Percentiles rank a stretch among this genome's conserved stretches.
These are phyloP conservation scores for Cordyceps cicadae DNA, from an alignment of 2,329 filamentous ascomycete genomes.

Conservation along the genomic window DNA sequence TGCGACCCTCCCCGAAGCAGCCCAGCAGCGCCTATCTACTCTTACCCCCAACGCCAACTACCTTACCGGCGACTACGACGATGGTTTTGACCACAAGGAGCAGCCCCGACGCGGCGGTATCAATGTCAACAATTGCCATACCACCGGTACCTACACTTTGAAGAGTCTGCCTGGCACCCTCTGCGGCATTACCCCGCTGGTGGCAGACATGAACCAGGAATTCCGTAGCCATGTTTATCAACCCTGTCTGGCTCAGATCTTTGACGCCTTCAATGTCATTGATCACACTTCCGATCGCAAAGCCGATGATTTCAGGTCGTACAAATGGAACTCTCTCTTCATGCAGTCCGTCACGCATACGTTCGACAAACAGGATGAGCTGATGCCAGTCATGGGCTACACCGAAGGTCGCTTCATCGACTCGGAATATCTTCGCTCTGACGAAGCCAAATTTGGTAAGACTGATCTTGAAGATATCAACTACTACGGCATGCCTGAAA, in stretches of 20 bases:
- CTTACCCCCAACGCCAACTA: constrained; percentile 26
- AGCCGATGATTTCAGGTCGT: constrained; percentile 17
- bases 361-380: constrained; percentile 26
- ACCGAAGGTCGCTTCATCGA: constrained; percentile 18
- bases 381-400: constrained; percentile 26
- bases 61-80: constrained; percentile 28
- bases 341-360: constrained; percentile 26
- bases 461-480: constrained; percentile 25
- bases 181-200: constrained; percentile 34
- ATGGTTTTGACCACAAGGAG: constrained; percentile 22
- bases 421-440: constrained; percentile 23
- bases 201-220: constrained; percentile 35
- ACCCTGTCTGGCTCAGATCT: constrained; percentile 34
- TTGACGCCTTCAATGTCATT: constrained; percentile 25
- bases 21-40: constrained; percentile 20
- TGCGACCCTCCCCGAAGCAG: constrained; percentile 24
- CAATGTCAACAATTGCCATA: constrained; percentile 32
- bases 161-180: constrained; percentile 34
- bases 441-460: constrained; percentile 22
- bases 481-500: constrained; percentile 27
- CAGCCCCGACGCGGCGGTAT: constrained; percentile 28
- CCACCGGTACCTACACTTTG: constrained; percentile 34
- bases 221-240: constrained; percentile 34
- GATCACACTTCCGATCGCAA: constrained; percentile 11
- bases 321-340: constrained; percentile 25